Conservation (phyloP, 164 flowering plant species). For the Aristolochia californica region DNA sequence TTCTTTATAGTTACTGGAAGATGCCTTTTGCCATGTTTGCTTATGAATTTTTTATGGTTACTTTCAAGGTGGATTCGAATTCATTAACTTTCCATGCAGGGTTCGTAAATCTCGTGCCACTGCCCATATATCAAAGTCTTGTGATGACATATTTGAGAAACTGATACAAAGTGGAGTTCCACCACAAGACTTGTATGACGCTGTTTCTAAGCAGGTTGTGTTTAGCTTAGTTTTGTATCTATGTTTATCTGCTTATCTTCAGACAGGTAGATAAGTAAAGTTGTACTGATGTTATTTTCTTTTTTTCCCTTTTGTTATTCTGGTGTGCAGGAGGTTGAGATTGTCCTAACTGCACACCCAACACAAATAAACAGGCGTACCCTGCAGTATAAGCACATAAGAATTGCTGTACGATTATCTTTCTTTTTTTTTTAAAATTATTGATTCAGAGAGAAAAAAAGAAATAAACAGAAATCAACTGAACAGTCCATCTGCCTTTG, state of each 20-base stretch:
- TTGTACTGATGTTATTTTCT: neutral
- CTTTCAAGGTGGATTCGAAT: neutral
- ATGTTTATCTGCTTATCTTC: neutral
- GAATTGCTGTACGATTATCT: slow-evolving; percentile 57
- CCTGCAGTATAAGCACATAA: slow-evolving; percentile 76
- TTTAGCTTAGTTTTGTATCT: neutral
- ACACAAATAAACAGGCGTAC: slow-evolving; percentile 87
- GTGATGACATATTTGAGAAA: slow-evolving; percentile 72
- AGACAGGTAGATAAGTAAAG: neutral
- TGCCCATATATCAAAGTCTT: slow-evolving; percentile 58
- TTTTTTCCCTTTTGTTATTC: slow-evolving; percentile 11
- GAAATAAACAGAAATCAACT: too few relatives aligned
- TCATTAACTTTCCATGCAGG: slow-evolving; percentile 23
- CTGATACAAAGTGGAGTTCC: slow-evolving; percentile 71
- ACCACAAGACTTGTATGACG: slow-evolving; percentile 59
- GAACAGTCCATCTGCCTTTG: too few relatives aligned
- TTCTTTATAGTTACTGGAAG: neutral
- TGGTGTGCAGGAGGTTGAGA: slow-evolving; percentile 63
- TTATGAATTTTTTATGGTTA: neutral
- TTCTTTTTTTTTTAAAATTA: neutral
- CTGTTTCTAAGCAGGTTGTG: slow-evolving; percentile 75
- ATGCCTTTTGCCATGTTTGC: neutral
- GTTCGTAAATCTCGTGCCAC: slow-evolving; percentile 39
- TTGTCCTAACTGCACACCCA: slow-evolving; percentile 91
- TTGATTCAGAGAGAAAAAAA: neutral